Evolutionary conservation across 202 grass and related monocot species (phyloP).

Genomic region (Bolboschoenoplectus hybrid): DNA sequence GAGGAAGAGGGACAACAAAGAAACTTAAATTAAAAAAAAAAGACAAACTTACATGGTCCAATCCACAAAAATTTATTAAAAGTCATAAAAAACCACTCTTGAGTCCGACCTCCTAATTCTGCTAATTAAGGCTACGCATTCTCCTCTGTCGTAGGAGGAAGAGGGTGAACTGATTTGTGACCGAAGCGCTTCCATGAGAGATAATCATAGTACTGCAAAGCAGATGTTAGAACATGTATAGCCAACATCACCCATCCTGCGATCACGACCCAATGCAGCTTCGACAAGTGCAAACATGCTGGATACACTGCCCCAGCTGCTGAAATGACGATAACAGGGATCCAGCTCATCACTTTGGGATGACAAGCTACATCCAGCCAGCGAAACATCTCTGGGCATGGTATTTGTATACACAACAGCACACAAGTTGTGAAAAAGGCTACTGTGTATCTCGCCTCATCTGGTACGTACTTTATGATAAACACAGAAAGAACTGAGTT

Average conservation of each 20-base stretch:
- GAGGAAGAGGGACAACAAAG: too few relatives aligned
- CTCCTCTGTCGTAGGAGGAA: neutral
- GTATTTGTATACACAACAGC: neutral
- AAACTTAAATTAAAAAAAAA: too few relatives aligned
- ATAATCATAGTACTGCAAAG: neutral
- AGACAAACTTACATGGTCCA: too few relatives aligned
- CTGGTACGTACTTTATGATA: too few relatives aligned
- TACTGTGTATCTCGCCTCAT: too few relatives aligned
- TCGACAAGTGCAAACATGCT: neutral
- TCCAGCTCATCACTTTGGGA: neutral
- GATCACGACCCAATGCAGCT: neutral
- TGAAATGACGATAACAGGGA: neutral
- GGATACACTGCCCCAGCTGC: neutral
- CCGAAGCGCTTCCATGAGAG: neutral
- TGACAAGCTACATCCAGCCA: neutral
- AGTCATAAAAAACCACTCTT: neutral
- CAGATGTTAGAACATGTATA: neutral
- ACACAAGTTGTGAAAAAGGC: neutral
- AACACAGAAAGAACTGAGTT: too few relatives aligned
- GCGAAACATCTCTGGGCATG: neutral
- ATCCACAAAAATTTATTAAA: neutral
- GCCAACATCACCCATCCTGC: neutral
- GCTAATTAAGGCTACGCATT: neutral
- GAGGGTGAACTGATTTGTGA: neutral
- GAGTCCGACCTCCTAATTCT: too few relatives aligned